phyloP scores from a whole-genome alignment of 1,139 yeast genomes.

The Suhomyces taliae region DNA sequence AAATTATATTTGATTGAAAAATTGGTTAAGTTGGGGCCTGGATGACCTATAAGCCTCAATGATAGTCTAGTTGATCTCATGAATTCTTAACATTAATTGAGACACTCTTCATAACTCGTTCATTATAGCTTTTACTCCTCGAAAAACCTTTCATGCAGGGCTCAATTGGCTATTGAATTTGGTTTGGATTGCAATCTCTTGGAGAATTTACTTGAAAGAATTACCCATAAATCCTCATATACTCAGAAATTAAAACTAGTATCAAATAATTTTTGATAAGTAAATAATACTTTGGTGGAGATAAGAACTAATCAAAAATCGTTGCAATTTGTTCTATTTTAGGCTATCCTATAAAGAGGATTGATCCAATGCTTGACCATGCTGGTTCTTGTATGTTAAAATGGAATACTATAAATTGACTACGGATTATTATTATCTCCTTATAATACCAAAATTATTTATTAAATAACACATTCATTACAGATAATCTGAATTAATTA shows the following conservation, averaged over 20 bases:
- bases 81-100: slow-evolving; percentile 8
- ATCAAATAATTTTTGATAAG: not conserved
- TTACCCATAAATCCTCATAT: not conserved
- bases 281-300: not conserved
- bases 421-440: not conserved
- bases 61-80: slow-evolving; percentile 3
- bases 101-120: slow-evolving; percentile 1
- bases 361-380: slow-evolving; percentile 14
- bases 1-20: too few species aligned
- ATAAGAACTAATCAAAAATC: not conserved
- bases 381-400: slow-evolving; percentile 7
- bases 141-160: slow-evolving; percentile 9
- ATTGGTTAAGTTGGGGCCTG: not conserved
- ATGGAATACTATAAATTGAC: not conserved
- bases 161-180: not conserved
- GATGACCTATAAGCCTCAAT: slow-evolving; percentile 4
- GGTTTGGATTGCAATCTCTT: not conserved
- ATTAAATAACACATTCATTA: not conserved
- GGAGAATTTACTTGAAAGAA: not conserved
- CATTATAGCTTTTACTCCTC: slow-evolving; percentile 8
- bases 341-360: slow-evolving; percentile 18
- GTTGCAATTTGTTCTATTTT: not conserved
- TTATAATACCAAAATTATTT: not conserved
- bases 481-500: not conserved
- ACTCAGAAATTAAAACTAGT: not conserved